Conservation (phyloP, 768 basidiomycete genomes). For the Termitomyces sp. region DNA sequence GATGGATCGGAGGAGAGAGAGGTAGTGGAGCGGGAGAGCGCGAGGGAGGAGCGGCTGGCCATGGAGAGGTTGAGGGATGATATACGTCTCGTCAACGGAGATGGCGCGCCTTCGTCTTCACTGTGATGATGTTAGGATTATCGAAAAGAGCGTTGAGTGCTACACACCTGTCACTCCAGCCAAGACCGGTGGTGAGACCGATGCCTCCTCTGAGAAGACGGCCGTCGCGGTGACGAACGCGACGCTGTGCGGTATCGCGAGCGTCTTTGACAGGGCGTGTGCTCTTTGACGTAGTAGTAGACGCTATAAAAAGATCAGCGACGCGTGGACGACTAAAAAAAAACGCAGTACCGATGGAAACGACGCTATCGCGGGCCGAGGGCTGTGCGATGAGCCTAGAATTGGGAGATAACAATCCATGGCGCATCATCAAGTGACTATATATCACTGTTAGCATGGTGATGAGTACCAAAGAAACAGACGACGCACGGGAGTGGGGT, state of each 20-base stretch:
- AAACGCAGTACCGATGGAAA: slow-evolving; percentile 24
- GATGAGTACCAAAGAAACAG: not conserved
- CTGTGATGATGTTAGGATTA: slow-evolving; percentile 23
- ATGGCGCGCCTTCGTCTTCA: slow-evolving; percentile 74
- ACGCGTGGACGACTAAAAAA: not conserved
- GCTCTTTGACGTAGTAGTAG: not conserved
- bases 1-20: slow-evolving; percentile 3
- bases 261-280: slow-evolving; percentile 43
- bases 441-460: slow-evolving; percentile 3
- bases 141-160: too few relatives aligned
- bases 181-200: slow-evolving; percentile 67
- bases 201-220: slow-evolving; percentile 55
- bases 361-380: slow-evolving; percentile 20
- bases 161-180: slow-evolving; percentile 70
- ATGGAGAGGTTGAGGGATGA: slow-evolving; percentile 53
- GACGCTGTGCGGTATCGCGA: slow-evolving; percentile 52
- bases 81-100: slow-evolving; percentile 58
- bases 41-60: slow-evolving; percentile 41
- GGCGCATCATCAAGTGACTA: slow-evolving; percentile 63
- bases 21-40: slow-evolving; percentile 15
- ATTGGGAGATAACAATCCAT: slow-evolving; percentile 62
- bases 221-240: slow-evolving; percentile 63
- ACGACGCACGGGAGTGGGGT: slow-evolving; percentile 63
- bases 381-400: slow-evolving; percentile 47
- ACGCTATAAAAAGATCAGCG: not conserved